Evolutionary conservation across 768 basidiomycete genomes (phyloP).

Genomic region (Amanita inopinata): DNA sequence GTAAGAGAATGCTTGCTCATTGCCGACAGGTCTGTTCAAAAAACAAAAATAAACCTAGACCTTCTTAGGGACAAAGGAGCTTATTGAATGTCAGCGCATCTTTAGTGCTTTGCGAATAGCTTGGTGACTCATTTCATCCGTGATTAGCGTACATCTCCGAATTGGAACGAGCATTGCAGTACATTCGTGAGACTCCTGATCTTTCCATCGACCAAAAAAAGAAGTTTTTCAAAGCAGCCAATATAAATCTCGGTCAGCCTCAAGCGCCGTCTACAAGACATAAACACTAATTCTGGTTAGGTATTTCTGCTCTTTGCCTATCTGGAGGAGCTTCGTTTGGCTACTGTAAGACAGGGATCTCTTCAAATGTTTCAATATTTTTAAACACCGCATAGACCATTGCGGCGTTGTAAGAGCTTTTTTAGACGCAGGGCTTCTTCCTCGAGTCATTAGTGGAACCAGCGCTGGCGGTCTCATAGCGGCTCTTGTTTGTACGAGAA

Average conservation of each 20-base stretch:
- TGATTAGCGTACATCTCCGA: constrained; percentile 70
- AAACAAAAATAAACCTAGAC: constrained; percentile 42
- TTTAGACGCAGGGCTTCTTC: constrained; percentile 75
- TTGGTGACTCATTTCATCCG: constrained; percentile 8
- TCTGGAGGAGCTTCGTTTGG: constrained; percentile 96
- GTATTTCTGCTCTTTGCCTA: constrained; percentile 81
- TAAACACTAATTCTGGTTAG: constrained; percentile 15
- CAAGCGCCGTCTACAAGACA: background rate
- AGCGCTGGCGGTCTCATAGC: constrained; percentile 84
- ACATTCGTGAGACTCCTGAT: constrained; percentile 62
- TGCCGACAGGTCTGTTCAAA: constrained; percentile 7
- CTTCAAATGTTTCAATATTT: background rate
- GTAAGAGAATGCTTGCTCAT: constrained; percentile 42
- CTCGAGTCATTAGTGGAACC: constrained; percentile 90
- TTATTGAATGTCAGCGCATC: constrained; percentile 64
- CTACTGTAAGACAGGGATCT: constrained; percentile 55
- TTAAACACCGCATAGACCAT: constrained; percentile 44
- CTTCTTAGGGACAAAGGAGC: constrained; percentile 81
- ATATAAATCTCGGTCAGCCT: constrained; percentile 68
- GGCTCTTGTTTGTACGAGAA: constrained; percentile 74
- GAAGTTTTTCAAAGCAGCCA: constrained; percentile 82
- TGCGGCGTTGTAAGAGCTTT: constrained; percentile 90
- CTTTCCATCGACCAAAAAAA: constrained; percentile 83
- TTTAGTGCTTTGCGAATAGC: background rate
- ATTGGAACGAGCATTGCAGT: constrained; percentile 65